Evolutionary conservation across 768 basidiomycete species (phyloP), one percentile per base, ranked within the genome.

Genomic region (Daedalea quercina): DNA sequence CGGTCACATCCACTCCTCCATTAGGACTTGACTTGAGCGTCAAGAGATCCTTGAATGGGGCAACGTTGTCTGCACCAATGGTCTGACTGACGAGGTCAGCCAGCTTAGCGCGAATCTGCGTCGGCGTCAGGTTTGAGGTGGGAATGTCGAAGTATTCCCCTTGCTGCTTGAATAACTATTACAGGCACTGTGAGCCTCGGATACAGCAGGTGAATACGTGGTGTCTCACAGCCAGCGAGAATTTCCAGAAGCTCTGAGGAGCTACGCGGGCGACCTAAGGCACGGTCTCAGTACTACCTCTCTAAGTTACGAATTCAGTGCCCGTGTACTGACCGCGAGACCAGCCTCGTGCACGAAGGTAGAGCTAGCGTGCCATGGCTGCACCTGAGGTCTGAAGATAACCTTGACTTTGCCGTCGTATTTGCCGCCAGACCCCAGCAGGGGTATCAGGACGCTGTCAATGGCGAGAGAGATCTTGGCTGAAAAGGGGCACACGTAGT

Each of bases 401-500:
- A 77, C 70, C 68, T 89, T 89, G 56, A 91, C 80, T 67, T 85
- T 87, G 24, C 84, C 86, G 23, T 73, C 65, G 63, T 88, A 87
- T 63, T 76, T 75, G 8, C 86, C 87, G 11, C 77, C 77, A 20
- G 72, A 61, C 15, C 72, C 73, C 45, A 90, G 63, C 55, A 79
- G 66, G 22, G 86, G 89, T 54, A 73, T 79, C 26, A 90, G 69
- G 46, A 84, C 71, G 9, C 57, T 69, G 52, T 90, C 79, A 50
- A 91, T 77, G 20, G 77, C 73, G 25, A 74, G 67, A 9, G 82
- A 72, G 44, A 87, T 60, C 67, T 86, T 88, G 13, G 79, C 80
- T 57, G 85, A 89, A 76, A 73, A 92, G 1, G 90, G 90, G 60
- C 90, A 94, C 60, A 90, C 87, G 66, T 88, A 91, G 68, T 92